These are phyloP conservation scores for Erythrobasidium yunnanense DNA, from an alignment of 768 basidiomycete species.

Conservation along the genomic window DNA sequence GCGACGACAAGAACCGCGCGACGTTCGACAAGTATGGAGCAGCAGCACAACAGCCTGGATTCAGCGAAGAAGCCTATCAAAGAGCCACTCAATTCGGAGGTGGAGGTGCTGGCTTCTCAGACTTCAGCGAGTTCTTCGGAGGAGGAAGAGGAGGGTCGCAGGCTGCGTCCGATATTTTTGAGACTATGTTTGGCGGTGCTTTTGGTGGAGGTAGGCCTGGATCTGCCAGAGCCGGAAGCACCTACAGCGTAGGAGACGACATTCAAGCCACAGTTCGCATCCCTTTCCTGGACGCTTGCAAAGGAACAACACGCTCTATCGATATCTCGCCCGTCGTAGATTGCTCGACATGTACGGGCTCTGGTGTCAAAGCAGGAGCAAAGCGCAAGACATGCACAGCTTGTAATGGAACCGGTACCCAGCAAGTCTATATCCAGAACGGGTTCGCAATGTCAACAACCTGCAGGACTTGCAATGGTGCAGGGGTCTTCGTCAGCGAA, in stretches of 20 bases:
- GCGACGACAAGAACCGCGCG: constrained; percentile 85
- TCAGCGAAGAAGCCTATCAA: constrained; percentile 75
- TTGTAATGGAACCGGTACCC: constrained; percentile 76
- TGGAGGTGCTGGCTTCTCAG: constrained; percentile 65
- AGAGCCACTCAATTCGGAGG: constrained; percentile 48
- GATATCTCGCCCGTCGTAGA: constrained; percentile 68
- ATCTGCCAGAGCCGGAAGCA: constrained; percentile 34
- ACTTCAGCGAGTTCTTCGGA: constrained; percentile 46
- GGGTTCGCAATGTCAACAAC: constrained; percentile 97
- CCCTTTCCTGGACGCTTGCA: constrained; percentile 88
- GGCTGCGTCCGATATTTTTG: constrained; percentile 45
- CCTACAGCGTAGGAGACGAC: constrained; percentile 50
- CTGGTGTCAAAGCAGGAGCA: constrained; percentile 74
- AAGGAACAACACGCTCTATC: constrained; percentile 66
- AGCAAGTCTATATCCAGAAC: constrained; percentile 76
- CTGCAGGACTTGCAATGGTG: constrained; percentile 69
- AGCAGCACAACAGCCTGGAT: constrained; percentile 83
- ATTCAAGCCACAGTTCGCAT: constrained; percentile 65
- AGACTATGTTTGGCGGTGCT: constrained; percentile 60
- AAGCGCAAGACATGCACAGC: constrained; percentile 65
- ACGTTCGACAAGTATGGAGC: constrained; percentile 85
- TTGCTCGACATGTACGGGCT: constrained; percentile 72
- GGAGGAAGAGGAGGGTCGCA: constrained; percentile 37
- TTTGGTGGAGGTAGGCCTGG: constrained; percentile 49
- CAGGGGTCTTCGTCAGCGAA: constrained; percentile 66